Evolutionary conservation across 306 rosid genomes (phyloP).

Genomic region (Fragaria nilgerrensis): DNA sequence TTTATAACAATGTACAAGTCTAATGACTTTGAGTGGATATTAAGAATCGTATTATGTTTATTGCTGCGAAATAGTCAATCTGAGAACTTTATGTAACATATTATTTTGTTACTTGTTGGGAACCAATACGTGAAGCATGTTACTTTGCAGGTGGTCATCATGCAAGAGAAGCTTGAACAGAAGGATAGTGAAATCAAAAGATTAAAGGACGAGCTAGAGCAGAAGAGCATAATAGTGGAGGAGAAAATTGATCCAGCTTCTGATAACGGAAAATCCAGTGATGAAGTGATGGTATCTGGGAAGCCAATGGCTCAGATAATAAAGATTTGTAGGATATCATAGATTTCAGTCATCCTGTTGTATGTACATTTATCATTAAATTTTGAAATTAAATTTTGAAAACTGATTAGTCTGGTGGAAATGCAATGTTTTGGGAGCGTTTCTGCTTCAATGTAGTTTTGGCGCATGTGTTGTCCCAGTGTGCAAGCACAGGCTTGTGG

Average conservation of each 20-base stretch:
- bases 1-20: not conserved
- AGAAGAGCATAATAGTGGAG: constrained; percentile 29
- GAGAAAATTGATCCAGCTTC: constrained; percentile 38
- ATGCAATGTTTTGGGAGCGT: not conserved
- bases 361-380: constrained; percentile 26
- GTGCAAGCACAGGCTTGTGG: not conserved
- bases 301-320: constrained; percentile 28
- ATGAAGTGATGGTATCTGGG: constrained; percentile 34
- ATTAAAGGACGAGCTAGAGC: constrained; percentile 51
- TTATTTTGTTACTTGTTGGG: not conserved
- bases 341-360: constrained; percentile 10
- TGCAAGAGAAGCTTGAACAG: constrained; percentile 72
- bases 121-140: constrained; percentile 12
- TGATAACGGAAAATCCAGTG: constrained; percentile 13
- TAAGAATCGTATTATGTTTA: too few relatives aligned
- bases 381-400: not conserved
- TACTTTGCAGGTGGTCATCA: constrained; percentile 47
- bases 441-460: constrained; percentile 2
- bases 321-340: constrained; percentile 25
- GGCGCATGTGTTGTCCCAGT: not conserved
- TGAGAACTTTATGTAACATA: not conserved
- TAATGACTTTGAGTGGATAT: not conserved
- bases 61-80: not conserved
- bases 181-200: constrained; percentile 56
- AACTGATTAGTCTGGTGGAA: not conserved